Base-by-base conservation (phyloP, 805 yeast species). In the Suhomyces prunicola region DNA sequence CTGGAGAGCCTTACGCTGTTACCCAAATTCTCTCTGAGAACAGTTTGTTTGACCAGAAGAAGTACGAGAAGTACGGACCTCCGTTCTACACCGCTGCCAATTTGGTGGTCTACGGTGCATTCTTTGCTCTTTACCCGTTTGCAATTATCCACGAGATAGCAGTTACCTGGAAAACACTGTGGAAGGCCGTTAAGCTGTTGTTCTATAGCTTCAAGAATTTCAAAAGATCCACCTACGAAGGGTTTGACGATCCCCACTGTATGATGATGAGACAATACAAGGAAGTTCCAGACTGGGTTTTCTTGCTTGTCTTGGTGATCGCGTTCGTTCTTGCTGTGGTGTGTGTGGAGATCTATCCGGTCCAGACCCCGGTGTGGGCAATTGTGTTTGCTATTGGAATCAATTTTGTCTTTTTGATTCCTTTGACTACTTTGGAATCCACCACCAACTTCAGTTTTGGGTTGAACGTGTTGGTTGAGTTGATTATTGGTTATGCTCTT, bases 231-330 rank as follows among this genome's bases (percentile, higher is more conserved):
- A 50, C 53, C 8, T 54, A 48, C 26, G 54, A 50, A 4, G 53
- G 61, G 5, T 61, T 57, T 46, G 49, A 61, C 19, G 71, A 67
- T 50, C 70, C 71, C 10, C 69, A 64, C 51, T 54, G 66, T 46
- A 61, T 64, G 48, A 65, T 66, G 63, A 71, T 69, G 73, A 29
- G 48, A n/a, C 55, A 58, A 31, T 71, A 70, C 57, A 66, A 66
- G 41, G 76, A 71, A 56, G 76, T 69, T 44, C 74, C 76, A 24
- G 71, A 69, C 24, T 71, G 73, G 73, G 62, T 60, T 46, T 71
- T 64, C 52, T 13, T 56, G 4, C 47, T 60, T 17, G 54, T 70
- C 5, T 56, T 70, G 52, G 52, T 67, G 8, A 50, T 69, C 7
- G 61, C 74, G n/a, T 23, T 69, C 33, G 65, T 68, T 36, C 61